Percentiles rank a stretch among this genome's conserved stretches.
These are phyloP conservation scores for Balakata baccata DNA, from an alignment of 345 rosid species.

Conservation along the genomic window DNA sequence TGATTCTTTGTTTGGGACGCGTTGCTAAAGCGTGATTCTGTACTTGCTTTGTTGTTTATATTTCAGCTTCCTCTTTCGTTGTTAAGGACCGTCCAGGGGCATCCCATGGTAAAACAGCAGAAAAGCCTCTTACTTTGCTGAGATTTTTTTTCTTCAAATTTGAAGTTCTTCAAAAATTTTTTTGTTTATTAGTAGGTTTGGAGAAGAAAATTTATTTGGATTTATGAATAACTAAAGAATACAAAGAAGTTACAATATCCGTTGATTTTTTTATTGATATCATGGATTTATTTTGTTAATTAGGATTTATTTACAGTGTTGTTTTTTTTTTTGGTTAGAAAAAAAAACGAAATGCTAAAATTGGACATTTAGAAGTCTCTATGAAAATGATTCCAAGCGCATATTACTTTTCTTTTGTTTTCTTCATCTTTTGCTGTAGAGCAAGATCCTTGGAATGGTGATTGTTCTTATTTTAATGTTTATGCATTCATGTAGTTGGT, in stretches of 20 bases:
- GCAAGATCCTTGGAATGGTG: neutral
- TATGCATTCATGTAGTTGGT: conserved; percentile 48
- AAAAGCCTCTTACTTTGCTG: neutral
- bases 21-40: neutral
- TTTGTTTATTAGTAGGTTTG: neutral
- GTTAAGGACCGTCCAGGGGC: conserved; percentile 71
- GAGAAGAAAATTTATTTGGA: neutral
- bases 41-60: neutral
- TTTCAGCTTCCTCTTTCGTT: conserved; percentile 71
- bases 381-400: neutral
- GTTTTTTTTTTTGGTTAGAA: no score
- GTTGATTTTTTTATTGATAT: no score
- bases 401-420: neutral
- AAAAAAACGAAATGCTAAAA: neutral
- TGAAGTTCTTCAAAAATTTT: neutral
- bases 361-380: neutral
- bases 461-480: neutral
- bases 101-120: conserved; percentile 50
- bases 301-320: no score
- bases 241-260: no score
- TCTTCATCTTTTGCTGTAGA: conserved; percentile 9
- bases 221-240: neutral
- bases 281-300: no score
- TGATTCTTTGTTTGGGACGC: neutral
- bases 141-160: neutral